Evolutionary conservation across 108 stramenopile genomes (phyloP).

Genomic region (Nannochloropsis oceanica): DNA sequence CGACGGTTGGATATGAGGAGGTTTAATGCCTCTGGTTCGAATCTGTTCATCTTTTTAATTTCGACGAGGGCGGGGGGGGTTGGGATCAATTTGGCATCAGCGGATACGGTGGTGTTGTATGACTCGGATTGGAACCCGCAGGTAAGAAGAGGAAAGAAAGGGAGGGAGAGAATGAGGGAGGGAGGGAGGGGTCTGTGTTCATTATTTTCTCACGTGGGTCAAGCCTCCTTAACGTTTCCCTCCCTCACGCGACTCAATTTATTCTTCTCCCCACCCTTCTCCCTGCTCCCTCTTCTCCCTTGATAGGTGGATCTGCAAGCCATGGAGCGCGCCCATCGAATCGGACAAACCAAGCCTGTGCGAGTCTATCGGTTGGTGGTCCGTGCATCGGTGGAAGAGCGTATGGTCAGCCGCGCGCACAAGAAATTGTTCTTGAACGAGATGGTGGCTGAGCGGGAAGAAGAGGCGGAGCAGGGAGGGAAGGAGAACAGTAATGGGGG

Average conservation of each 20-base stretch:
- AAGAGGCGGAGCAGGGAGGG: constrained; percentile 25
- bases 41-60: constrained; percentile 21
- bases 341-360: constrained; percentile 44
- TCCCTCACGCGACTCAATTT: not conserved
- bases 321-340: constrained; percentile 37
- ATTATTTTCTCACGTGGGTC: not conserved
- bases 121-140: constrained; percentile 94
- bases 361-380: constrained; percentile 27
- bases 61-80: constrained; percentile 42
- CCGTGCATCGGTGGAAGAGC: constrained; percentile 25
- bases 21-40: constrained; percentile 33
- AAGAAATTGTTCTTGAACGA: constrained; percentile 60
- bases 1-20: constrained; percentile 24
- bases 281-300: not conserved
- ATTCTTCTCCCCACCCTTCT: not conserved
- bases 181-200: not conserved
- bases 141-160: constrained; percentile 1
- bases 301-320: constrained; percentile 37
- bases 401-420: constrained; percentile 56
- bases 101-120: constrained; percentile 87
- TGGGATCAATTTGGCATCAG: constrained; percentile 66
- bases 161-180: not conserved
- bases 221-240: no score
- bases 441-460: constrained; percentile 50
- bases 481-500: constrained; percentile 32